Base-by-base conservation (phyloP, 1,139 yeast species). In the Magnusiomyces tetraspermus region DNA sequence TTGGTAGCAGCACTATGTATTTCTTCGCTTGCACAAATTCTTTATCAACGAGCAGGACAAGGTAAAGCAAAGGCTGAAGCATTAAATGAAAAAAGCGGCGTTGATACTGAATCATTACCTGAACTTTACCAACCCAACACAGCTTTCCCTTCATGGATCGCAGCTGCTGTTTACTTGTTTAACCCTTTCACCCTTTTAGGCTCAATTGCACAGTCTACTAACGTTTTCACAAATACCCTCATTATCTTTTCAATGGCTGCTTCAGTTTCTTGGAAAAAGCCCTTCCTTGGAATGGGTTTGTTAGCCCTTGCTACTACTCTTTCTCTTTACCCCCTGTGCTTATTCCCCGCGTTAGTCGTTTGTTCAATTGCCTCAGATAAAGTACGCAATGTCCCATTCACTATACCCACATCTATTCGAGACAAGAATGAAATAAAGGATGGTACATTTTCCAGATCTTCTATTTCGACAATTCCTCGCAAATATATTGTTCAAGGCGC, bases 131-230 rank as follows among this genome's bases (percentile, higher is more conserved):
- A 24, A 28, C 37, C 37, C 3, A 23, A 11, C 5, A 33, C 26
- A 4, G 23, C 49, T 44, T 56, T 53, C 33, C 50, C 55, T 21
- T 64, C 68, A 6, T 52, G 56, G 43, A 53, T 64, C 23, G 64
- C 74, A 28, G 68, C 76, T 0, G 70, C 82, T 19, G 75, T 85
- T 55, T 90, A 85, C 65, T 74, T 85, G 49, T 77, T 88, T 66
- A 92, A 89, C 64, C 99, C 99, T 2, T 73, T 90, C 62, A 71
- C 82, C 13, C 68, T 90, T 1, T 67, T 88, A 53, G 76, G 90
- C 13, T 77, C 82, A 49, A 72, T 85, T 50, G 77, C 95, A 8
- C 82, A 82, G 60, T 84, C 95, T 0, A 80, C 95, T 0, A 71
- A 76, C 30, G 62, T 77, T 1, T 76, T 90, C 63, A 72, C 83